Percentiles rank a stretch among this genome's conserved stretches.
phyloP scores from a whole-genome alignment of 306 rosid genomes.

The Cucumis melo region DNA sequence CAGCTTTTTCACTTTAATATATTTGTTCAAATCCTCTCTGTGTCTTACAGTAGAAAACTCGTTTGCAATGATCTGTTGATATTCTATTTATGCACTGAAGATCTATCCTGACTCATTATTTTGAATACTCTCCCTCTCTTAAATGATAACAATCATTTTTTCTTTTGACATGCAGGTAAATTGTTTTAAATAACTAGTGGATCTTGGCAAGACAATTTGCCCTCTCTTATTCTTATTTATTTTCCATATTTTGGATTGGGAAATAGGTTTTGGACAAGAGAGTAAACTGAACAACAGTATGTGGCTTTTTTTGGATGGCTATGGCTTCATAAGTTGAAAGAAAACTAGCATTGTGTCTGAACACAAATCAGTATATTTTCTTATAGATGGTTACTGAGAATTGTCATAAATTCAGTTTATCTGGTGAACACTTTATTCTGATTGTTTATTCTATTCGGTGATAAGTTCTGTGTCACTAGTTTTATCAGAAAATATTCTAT shows the following conservation, averaged over 20 bases:
- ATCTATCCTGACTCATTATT: not conserved
- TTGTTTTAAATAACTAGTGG: slow-evolving; percentile 7
- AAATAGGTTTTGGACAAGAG: not conserved
- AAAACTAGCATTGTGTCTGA: not conserved
- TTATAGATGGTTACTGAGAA: not conserved
- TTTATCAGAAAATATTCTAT: not conserved
- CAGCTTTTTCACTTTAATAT: not conserved
- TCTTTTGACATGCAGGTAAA: slow-evolving; percentile 1
- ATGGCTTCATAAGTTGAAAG: not conserved
- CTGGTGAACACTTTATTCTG: not conserved
- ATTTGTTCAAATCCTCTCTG: not conserved
- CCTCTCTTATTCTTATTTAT: not conserved
- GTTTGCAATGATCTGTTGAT: not conserved
- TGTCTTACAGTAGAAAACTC: not conserved
- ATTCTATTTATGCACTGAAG: not conserved
- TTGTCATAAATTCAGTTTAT: not conserved
- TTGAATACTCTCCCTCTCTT: not conserved
- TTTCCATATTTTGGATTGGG: slow-evolving; percentile 12
- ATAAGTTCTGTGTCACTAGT: not conserved
- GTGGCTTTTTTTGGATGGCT: not conserved
- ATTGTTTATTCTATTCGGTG: not conserved
- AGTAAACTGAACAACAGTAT: not conserved
- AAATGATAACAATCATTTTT: not conserved
- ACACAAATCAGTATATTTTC: not conserved
- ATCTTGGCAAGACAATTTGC: slow-evolving; percentile 2